Conservation (phyloP, 176 grass and related monocot genomes). For the Neostapfia colusana region DNA sequence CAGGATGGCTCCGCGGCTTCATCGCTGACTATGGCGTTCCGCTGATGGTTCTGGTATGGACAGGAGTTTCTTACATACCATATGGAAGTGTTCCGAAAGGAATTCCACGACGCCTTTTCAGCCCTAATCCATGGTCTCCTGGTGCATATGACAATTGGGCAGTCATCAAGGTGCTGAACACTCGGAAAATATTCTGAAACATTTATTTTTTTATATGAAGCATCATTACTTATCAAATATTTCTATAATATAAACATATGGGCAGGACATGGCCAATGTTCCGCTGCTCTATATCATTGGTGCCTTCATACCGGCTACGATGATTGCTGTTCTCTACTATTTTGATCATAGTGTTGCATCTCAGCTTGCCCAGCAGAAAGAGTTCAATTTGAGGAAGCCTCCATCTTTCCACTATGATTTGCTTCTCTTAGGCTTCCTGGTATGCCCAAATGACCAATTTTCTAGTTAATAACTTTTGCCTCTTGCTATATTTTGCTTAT, state of each 20-base stretch:
- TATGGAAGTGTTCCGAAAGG: constrained; percentile 67
- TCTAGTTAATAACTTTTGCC: constrained; percentile 21
- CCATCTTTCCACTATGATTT: constrained; percentile 97
- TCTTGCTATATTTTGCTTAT: not conserved
- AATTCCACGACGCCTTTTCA: constrained; percentile 91
- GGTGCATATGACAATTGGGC: constrained; percentile 98
- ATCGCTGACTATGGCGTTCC: constrained; percentile 96
- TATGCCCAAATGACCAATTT: constrained; percentile 45
- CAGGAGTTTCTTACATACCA: constrained; percentile 90
- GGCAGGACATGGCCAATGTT: constrained; percentile 88
- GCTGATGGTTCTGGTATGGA: constrained; percentile 95
- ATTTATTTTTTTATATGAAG: constrained; percentile 22
- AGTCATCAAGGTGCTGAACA: constrained; percentile 64
- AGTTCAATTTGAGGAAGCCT: constrained; percentile 98
- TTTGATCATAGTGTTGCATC: constrained; percentile 99
- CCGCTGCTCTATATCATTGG: constrained; percentile 90
- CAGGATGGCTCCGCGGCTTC: constrained; percentile 90
- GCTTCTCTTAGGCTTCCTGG: constrained; percentile 95
- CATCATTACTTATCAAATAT: constrained; percentile 6
- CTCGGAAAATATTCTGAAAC: not conserved
- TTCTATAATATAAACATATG: constrained; percentile 23
- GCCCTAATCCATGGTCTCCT: constrained; percentile 97
- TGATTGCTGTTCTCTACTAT: constrained; percentile 98
- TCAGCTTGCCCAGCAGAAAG: constrained; percentile 92
- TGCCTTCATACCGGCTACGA: constrained; percentile 95